Conservation (phyloP, 768 basidiomycete genomes). For the Vararia minispora region DNA sequence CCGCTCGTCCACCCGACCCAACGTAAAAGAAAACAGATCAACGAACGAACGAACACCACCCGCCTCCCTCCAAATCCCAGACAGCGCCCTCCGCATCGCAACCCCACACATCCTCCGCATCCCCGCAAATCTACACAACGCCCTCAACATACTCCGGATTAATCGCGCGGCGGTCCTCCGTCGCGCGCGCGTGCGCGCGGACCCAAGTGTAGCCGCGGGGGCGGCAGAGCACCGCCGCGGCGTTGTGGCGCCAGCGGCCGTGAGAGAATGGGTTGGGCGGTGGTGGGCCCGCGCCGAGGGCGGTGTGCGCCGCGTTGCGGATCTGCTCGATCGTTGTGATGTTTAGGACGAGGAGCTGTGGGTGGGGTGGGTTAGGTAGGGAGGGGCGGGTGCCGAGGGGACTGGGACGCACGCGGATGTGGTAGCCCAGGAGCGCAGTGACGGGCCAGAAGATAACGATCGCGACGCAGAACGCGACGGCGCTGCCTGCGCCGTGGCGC, state of each 20-base stretch:
- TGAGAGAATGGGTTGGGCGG: constrained; percentile 86
- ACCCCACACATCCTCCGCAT: constrained; percentile 19
- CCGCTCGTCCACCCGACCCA: too few relatives aligned
- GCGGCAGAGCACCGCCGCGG: constrained; percentile 67
- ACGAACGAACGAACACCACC: too few relatives aligned
- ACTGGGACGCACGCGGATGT: constrained; percentile 74
- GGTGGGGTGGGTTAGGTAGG: too few relatives aligned
- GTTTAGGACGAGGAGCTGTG: constrained; percentile 70
- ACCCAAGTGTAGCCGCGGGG: constrained; percentile 78
- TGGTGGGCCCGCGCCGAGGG: constrained; percentile 46
- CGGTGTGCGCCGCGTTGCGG: constrained; percentile 73
- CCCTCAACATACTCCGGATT: constrained; percentile 52
- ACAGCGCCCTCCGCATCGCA: too few relatives aligned
- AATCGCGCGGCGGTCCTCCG: constrained; percentile 60
- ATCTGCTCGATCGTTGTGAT: constrained; percentile 98
- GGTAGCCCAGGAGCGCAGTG: constrained; percentile 67
- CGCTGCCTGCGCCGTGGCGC: constrained; percentile 57
- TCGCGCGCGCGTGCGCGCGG: constrained; percentile 43
- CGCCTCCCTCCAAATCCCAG: constrained; percentile 13
- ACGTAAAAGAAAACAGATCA: too few relatives aligned
- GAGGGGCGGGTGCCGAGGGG: too few relatives aligned
- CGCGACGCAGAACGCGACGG: constrained; percentile 65
- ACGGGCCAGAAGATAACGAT: constrained; percentile 77
- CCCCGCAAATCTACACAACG: constrained; percentile 13
- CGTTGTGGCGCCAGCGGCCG: constrained; percentile 63